Conservation (phyloP, 805 yeast species). For the Lipomyces orientalis region DNA sequence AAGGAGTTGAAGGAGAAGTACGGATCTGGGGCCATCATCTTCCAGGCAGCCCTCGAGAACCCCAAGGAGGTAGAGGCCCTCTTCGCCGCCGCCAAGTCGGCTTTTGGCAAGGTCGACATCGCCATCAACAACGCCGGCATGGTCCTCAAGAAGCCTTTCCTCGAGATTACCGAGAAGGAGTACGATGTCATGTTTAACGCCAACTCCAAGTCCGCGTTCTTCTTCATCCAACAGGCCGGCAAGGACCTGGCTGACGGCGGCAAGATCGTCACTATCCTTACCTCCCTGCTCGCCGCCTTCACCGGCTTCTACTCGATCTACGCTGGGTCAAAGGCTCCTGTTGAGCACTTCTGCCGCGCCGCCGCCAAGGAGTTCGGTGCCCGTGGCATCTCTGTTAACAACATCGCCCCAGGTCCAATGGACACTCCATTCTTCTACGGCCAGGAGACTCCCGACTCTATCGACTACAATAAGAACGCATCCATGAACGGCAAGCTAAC, state of each 20-base stretch:
- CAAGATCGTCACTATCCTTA: conserved; percentile 60
- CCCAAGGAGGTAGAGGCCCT: conserved; percentile 53
- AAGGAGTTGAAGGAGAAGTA: conserved; percentile 47
- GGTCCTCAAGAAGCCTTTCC: conserved; percentile 66
- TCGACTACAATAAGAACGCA: conserved; percentile 61
- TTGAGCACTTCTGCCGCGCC: conserved; percentile 69
- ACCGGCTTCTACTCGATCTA: conserved; percentile 59
- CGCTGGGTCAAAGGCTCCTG: conserved; percentile 79
- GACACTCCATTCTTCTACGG: conserved; percentile 71
- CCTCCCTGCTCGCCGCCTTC: conserved; percentile 71
- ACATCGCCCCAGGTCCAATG: conserved; percentile 78
- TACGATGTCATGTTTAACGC: conserved; percentile 58
- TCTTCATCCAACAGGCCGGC: conserved; percentile 64
- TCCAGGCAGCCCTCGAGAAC: conserved; percentile 52
- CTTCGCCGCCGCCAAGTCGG: conserved; percentile 53
- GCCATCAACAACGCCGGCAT: conserved; percentile 73
- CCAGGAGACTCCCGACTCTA: conserved; percentile 59
- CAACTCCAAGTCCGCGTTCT: conserved; percentile 66
- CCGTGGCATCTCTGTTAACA: conserved; percentile 70
- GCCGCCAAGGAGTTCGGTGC: conserved; percentile 77
- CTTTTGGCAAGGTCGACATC: conserved; percentile 60
- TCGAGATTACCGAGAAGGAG: conserved; percentile 59
- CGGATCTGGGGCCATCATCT: conserved; percentile 52
- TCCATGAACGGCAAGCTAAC: conserved; percentile 60
- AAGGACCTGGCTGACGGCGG: conserved; percentile 58